Evolutionary conservation across 1,284 basidiomycete genomes (phyloP).

Genomic region (Sporisorium scitamineum): DNA sequence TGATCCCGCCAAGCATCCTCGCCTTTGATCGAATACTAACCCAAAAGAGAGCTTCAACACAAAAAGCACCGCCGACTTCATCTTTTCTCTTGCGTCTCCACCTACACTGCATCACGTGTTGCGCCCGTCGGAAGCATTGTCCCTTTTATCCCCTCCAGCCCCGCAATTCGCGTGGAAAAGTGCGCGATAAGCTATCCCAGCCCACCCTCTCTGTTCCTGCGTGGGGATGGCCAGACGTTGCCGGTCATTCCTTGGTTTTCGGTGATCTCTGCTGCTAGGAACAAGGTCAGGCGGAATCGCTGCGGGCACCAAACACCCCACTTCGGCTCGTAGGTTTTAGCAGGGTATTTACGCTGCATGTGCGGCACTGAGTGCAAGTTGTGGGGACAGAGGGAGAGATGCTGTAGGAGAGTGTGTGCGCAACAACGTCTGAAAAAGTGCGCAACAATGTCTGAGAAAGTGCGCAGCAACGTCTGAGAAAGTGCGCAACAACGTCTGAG

Average conservation of each 20-base stretch:
- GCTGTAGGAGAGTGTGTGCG: not conserved
- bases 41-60: not conserved
- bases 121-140: constrained; percentile 1
- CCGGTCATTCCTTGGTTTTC: not conserved
- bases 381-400: not conserved
- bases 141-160: not conserved
- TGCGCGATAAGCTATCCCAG: not conserved
- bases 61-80: constrained; percentile 4
- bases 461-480: not conserved
- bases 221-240: not conserved
- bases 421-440: too few relatives aligned
- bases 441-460: too few relatives aligned
- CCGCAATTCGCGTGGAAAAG: not conserved
- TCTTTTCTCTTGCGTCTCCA: not conserved
- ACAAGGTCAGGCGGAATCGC: not conserved
- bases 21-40: not conserved
- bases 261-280: not conserved
- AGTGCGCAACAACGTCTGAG: not conserved
- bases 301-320: too few relatives aligned
- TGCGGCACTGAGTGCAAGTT: too few relatives aligned
- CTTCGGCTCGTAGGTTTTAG: not conserved
- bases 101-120: not conserved
- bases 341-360: not conserved
- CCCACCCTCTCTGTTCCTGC: not conserved
- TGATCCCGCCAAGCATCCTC: not conserved